phyloP scores from a whole-genome alignment of 2,329 filamentous ascomycete genomes.

The Cordyceps farinosa region DNA sequence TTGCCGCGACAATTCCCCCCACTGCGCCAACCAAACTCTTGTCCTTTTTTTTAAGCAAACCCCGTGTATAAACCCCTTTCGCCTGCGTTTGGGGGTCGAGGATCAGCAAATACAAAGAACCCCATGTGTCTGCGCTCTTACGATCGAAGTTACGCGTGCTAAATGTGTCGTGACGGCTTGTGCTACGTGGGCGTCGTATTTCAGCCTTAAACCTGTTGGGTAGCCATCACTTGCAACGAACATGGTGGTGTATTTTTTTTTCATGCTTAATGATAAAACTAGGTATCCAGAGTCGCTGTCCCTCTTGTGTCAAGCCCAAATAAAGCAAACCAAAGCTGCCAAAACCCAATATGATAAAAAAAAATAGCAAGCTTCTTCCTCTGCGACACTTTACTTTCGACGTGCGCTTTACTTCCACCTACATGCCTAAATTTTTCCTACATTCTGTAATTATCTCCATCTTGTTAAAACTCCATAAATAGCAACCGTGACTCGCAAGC shows the following conservation, averaged over 20 bases:
- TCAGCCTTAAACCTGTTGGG: no score
- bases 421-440: background rate
- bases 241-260: background rate
- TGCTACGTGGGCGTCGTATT: no score
- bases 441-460: background rate
- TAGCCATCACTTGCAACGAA: background rate
- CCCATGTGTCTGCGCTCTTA: no score
- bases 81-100: no score
- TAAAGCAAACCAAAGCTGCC: background rate
- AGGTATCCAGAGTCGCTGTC: background rate
- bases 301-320: background rate
- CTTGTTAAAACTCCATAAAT: constrained; percentile 3
- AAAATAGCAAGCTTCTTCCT: background rate
- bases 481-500: background rate
- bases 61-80: background rate
- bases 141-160: background rate
- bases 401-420: background rate
- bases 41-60: no score
- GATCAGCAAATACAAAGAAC: no score
- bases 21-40: no score
- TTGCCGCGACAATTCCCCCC: no score
- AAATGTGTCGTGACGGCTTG: no score
- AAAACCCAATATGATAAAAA: background rate
- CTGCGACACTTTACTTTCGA: background rate
- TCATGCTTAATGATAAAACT: background rate